Conservation (phyloP, 805 yeast genomes). For the Yamadazyma akitaensis region DNA sequence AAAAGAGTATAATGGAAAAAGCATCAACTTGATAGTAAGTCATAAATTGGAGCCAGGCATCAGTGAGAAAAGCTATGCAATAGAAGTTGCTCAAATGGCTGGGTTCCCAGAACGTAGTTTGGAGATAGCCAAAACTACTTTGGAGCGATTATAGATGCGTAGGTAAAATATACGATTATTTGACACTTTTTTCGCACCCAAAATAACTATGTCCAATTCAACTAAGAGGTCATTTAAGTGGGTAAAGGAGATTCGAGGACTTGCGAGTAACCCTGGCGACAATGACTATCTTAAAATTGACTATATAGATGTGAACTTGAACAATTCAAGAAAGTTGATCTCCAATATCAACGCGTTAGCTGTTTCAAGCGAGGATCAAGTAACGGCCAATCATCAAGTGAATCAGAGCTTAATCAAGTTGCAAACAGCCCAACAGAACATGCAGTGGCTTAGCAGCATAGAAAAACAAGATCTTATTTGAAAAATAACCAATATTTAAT, state of each 20-base stretch:
- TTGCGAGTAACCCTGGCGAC: constrained; percentile 13
- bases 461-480: neutral
- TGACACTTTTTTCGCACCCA: constrained; percentile 2
- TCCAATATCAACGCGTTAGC: constrained; percentile 10
- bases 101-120: constrained; percentile 70
- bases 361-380: constrained; percentile 1
- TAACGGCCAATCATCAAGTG: constrained; percentile 1
- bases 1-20: constrained; percentile 8
- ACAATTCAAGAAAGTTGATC: constrained; percentile 31
- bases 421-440: constrained; percentile 5
- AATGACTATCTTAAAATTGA: constrained; percentile 31
- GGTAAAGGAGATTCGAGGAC: constrained; percentile 14
- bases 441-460: constrained; percentile 9
- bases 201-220: neutral
- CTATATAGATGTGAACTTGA: constrained; percentile 32
- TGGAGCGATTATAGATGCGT: constrained; percentile 5
- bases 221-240: constrained; percentile 6
- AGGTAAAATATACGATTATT: neutral
- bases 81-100: constrained; percentile 72
- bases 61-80: constrained; percentile 71
- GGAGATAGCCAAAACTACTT: constrained; percentile 42
- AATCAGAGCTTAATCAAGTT: constrained; percentile 7
- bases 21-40: constrained; percentile 40
- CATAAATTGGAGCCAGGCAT: constrained; percentile 64
- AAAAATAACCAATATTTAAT: neutral